Conservation (phyloP, 495 filamentous ascomycete species). For the Lindgomyces ingoldianus region DNA sequence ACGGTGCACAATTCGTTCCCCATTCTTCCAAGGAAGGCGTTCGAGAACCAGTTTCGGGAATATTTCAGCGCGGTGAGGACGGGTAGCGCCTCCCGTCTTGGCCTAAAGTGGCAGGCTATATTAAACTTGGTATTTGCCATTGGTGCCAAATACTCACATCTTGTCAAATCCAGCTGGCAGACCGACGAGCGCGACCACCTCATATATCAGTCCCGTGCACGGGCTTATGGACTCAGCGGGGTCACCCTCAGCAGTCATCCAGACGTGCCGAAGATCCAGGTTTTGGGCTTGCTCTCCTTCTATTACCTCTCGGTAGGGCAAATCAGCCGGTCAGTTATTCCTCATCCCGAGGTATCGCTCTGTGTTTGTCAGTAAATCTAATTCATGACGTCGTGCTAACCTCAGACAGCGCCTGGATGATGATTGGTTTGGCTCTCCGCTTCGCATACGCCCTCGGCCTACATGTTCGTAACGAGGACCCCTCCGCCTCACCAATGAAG, state of each 20-base stretch:
- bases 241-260: constrained; percentile 53
- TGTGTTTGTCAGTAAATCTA: not conserved
- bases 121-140: constrained; percentile 67
- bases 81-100: not conserved
- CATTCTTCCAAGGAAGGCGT: constrained; percentile 56
- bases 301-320: constrained; percentile 60
- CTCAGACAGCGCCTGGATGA: constrained; percentile 58
- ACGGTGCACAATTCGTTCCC: constrained; percentile 63
- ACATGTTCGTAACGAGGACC: constrained; percentile 58
- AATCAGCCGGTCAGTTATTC: constrained; percentile 56
- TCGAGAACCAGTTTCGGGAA: constrained; percentile 52
- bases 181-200: constrained; percentile 54
- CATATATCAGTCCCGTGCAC: constrained; percentile 57
- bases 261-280: constrained; percentile 59
- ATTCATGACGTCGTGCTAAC: not conserved
- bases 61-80: not conserved
- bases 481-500: constrained; percentile 51
- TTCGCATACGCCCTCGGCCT: constrained; percentile 59
- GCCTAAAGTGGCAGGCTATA: constrained; percentile 55
- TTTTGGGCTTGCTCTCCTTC: constrained; percentile 58
- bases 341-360: too few species aligned
- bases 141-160: constrained; percentile 54
- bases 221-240: constrained; percentile 53
- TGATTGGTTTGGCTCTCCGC: constrained; percentile 59
- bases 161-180: constrained; percentile 48